Percentiles rank a stretch among this genome's conserved stretches.
Evolutionary conservation across 2,329 filamentous ascomycete species (phyloP).

Genomic region (Cytospora chrysosperma): DNA sequence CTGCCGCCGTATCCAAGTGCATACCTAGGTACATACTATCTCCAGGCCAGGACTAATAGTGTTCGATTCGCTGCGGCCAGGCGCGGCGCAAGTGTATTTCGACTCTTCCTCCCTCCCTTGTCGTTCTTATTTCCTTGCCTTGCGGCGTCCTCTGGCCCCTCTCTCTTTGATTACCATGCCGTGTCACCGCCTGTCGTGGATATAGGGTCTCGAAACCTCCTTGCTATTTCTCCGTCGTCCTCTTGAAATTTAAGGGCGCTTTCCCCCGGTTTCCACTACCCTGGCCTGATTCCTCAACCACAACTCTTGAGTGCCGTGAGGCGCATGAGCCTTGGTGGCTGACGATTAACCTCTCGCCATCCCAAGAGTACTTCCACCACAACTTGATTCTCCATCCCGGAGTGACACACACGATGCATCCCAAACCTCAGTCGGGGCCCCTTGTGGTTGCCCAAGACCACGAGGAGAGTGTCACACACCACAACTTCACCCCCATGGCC

Average conservation of each 20-base stretch:
- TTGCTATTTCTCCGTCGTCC: conserved; percentile 7
- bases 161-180: neutral
- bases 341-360: neutral
- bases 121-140: too few relatives aligned
- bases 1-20: neutral
- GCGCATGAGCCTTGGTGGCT: neutral
- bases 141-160: neutral
- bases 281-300: neutral
- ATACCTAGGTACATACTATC: neutral
- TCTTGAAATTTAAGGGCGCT: neutral
- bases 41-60: neutral
- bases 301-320: neutral
- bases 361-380: neutral
- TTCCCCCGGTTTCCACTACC: neutral
- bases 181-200: neutral
- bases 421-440: neutral
- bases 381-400: neutral
- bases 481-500: conserved; percentile 11
- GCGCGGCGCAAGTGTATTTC: conserved; percentile 1
- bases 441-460: neutral
- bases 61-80: conserved; percentile 6
- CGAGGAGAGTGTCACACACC: conserved; percentile 1
- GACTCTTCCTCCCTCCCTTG: neutral
- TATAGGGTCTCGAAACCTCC: neutral
- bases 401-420: conserved; percentile 11